A percentile compares a stretch with the other conserved stretches of the same genome.
phyloP scores from a whole-genome alignment of 345 rosid species.

The Physaria fendleri region DNA sequence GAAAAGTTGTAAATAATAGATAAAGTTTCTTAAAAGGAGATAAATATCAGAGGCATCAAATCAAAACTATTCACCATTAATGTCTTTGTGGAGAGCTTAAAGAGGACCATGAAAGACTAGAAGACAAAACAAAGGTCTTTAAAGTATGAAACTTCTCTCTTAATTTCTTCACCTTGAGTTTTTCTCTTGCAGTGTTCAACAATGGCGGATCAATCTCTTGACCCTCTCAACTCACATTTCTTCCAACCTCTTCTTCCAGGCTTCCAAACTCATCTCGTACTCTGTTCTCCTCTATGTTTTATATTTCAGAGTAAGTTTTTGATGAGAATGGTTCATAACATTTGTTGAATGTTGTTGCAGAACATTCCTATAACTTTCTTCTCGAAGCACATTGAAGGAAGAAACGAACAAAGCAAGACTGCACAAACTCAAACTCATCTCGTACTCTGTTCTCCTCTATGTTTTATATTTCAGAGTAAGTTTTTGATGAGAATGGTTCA shows the following conservation, averaged over 20 bases:
- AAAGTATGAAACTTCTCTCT: neutral
- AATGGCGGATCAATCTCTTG: constrained; percentile 20
- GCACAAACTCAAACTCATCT: too few relatives aligned
- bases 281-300: neutral
- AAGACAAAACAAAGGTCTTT: constrained; percentile 1
- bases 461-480: neutral
- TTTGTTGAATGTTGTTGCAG: constrained; percentile 12
- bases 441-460: constrained; percentile 8
- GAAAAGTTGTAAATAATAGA: constrained; percentile 23
- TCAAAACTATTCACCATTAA: constrained; percentile 5
- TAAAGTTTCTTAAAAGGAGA: constrained; percentile 9
- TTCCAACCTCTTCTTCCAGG: constrained; percentile 23
- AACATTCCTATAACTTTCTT: constrained; percentile 23
- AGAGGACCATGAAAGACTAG: neutral
- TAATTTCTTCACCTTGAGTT: constrained; percentile 1
- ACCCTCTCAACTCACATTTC: constrained; percentile 20
- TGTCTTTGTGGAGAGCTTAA: constrained; percentile 8
- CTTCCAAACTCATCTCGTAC: constrained; percentile 19
- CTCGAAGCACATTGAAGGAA: constrained; percentile 8
- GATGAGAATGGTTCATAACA: neutral
- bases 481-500: neutral
- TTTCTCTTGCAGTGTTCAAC: neutral
- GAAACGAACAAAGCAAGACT: constrained; percentile 1
- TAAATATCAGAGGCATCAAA: neutral
- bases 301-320: neutral